Percentiles rank a stretch among this genome's conserved stretches.
phyloP scores from a whole-genome alignment of 352 stramenopile genomes.

The Pythium phragmiticola region DNA sequence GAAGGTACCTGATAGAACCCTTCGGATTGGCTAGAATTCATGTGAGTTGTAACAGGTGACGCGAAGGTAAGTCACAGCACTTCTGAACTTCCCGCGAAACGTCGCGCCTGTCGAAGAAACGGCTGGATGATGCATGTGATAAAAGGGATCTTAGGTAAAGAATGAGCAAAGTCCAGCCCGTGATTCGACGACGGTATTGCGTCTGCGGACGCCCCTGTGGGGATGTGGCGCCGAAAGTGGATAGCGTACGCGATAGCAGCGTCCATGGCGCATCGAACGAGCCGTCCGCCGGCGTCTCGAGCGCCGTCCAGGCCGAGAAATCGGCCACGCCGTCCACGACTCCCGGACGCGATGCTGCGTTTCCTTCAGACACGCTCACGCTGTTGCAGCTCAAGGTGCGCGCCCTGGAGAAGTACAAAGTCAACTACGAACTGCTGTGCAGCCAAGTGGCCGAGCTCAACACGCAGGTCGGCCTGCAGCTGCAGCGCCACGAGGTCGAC shows the following conservation, averaged over 20 bases:
- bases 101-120: conserved; percentile 6
- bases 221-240: background rate
- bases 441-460: conserved; percentile 68
- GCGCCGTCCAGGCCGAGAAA: conserved; percentile 14
- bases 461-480: conserved; percentile 60
- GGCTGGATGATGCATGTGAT: background rate
- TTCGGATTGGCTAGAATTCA: conserved; percentile 16
- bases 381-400: conserved; percentile 49
- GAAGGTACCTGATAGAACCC: background rate
- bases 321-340: background rate
- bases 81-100: conserved; percentile 15
- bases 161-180: conserved; percentile 24
- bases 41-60: conserved; percentile 1
- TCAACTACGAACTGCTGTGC: conserved; percentile 76
- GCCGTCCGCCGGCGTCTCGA: background rate
- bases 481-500: conserved; percentile 69
- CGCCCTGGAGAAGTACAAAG: conserved; percentile 67
- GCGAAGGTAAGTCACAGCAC: conserved; percentile 24
- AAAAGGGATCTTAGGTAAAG: background rate
- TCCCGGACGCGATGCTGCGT: background rate
- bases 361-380: conserved; percentile 7
- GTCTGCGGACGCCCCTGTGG: conserved; percentile 23
- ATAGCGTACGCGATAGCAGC: background rate
- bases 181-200: conserved; percentile 21
- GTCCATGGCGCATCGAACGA: conserved; percentile 6